Evolutionary conservation across 345 rosid species (phyloP), one percentile per base, ranked within the genome.

Genomic region (Leavenworthia alabamica): DNA sequence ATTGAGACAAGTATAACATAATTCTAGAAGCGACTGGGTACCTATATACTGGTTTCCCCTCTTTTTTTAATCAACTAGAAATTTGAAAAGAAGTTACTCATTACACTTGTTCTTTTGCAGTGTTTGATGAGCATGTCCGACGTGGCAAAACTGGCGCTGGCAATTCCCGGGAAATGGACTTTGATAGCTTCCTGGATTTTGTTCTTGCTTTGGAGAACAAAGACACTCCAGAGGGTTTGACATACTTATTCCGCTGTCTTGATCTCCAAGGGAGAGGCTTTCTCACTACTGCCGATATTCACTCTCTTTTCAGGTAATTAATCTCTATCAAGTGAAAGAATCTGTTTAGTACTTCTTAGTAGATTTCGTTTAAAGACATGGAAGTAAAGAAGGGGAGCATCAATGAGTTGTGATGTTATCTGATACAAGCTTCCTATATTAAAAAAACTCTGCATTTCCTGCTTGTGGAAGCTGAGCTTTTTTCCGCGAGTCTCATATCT

Each of bases 311-410:
- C 97, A 90, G 97, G 99, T 88, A 58, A 67, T 52, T 22, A 49
- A 8, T 49, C 39, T 63, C 31, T 45, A 3, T 56, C 23, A 9
- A 10, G 51, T 20, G 8, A 29, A 6, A 2, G 11, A 20, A 7
- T 67, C 33, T 67, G 23, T 50, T 40, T 59, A 4, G 40, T 16
- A 14, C 17, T 17, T 33, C 37, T 42, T 20, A 27, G 48, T 45
- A 44, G 13, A 45, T 43, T 69, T 44, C 6, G 13, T n/a, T 20
- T 3, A 4, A 24, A 31, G 47, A 28, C 43, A 56, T 79, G 97
- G 99, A 93, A 93, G 99, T 79, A 73, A 73, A 89, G 97, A 93
- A 87, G 90, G 87, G 92, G 72, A 79, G 80, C 96, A 82, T 86
- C 86, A 69, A 62, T 60, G 49, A 84, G 87, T 56, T 76, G 74